Percentiles rank a stretch among this genome's conserved stretches.
Evolutionary conservation across 2,329 filamentous ascomycete genomes (phyloP).

Genomic region (Alternaria incomplexa): DNA sequence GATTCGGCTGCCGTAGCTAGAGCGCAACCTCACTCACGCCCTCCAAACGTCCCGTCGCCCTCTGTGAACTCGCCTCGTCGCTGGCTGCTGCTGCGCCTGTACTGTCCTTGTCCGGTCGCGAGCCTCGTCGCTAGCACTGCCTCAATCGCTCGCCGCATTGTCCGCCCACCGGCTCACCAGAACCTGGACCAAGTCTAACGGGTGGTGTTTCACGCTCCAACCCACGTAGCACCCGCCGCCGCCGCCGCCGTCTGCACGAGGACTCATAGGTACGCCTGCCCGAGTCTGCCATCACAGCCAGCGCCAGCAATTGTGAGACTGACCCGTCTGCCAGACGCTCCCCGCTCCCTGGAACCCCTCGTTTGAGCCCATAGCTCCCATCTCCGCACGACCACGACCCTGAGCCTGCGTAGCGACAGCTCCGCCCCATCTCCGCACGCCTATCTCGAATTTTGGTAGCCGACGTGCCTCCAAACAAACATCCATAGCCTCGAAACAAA

Average conservation of each 20-base stretch:
- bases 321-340: constrained; percentile 38
- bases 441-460: constrained; percentile 18
- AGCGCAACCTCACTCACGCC: constrained; percentile 27
- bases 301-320: constrained; percentile 29
- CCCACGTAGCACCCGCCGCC: constrained; percentile 45
- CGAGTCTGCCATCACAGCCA: constrained; percentile 26
- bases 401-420: not conserved
- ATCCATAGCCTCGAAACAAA: constrained; percentile 5
- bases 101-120: constrained; percentile 26
- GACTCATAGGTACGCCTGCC: constrained; percentile 40
- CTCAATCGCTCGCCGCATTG: constrained; percentile 31
- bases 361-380: constrained; percentile 34
- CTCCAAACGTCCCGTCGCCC: constrained; percentile 16
- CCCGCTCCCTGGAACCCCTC: constrained; percentile 42
- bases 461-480: constrained; percentile 22
- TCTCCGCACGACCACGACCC: not conserved
- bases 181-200: constrained; percentile 42
- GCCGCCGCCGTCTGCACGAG: constrained; percentile 31
- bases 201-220: constrained; percentile 49
- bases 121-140: constrained; percentile 16
- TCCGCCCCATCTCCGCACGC: constrained; percentile 23
- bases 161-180: constrained; percentile 34
- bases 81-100: constrained; percentile 30
- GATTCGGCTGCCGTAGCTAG: constrained; percentile 21
- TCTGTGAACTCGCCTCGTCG: constrained; percentile 20